Evolutionary conservation across 371 early-diverging fungal genomes (phyloP).

Genomic region (Mortierella sp.): DNA sequence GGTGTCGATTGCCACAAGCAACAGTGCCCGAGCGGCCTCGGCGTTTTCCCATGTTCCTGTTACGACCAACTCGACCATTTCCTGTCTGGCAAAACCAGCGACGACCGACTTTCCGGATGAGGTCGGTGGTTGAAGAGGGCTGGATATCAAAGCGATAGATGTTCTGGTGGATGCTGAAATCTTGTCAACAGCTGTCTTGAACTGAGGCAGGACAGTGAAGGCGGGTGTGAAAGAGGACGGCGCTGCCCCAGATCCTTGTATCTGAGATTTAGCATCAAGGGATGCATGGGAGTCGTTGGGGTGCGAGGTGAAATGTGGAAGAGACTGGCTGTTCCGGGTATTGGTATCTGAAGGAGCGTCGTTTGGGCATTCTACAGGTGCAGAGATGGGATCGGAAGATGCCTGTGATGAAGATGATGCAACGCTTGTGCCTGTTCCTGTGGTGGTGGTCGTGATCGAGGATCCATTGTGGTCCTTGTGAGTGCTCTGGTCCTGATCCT

Average conservation of each 20-base stretch:
- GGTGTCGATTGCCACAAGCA: conserved; percentile 50
- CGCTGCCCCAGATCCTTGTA: not conserved
- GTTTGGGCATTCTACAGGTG: not conserved
- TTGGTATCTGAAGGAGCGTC: conserved; percentile 14
- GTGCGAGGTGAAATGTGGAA: conserved; percentile 7
- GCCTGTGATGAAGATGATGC: conserved; percentile 1
- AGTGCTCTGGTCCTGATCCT: conserved; percentile 11
- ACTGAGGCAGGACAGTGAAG: conserved; percentile 32
- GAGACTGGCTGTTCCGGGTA: conserved; percentile 28
- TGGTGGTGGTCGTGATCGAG: not conserved
- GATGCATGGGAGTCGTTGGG: not conserved
- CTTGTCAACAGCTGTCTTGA: conserved; percentile 37
- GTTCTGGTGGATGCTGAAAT: conserved; percentile 45
- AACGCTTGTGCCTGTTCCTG: not conserved
- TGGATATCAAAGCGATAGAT: conserved; percentile 38
- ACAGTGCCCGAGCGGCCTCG: conserved; percentile 41
- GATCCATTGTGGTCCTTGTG: not conserved
- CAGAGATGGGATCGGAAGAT: not conserved
- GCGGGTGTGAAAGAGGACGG: conserved; percentile 4
- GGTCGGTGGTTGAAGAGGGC: not conserved
- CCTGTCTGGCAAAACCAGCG: conserved; percentile 30
- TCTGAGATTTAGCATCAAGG: not conserved
- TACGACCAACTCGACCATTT: conserved; percentile 44
- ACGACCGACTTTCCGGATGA: not conserved
- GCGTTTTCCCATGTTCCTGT: conserved; percentile 52